phyloP scores from a whole-genome alignment of 495 filamentous ascomycete species.

The Neurospora discreta region DNA sequence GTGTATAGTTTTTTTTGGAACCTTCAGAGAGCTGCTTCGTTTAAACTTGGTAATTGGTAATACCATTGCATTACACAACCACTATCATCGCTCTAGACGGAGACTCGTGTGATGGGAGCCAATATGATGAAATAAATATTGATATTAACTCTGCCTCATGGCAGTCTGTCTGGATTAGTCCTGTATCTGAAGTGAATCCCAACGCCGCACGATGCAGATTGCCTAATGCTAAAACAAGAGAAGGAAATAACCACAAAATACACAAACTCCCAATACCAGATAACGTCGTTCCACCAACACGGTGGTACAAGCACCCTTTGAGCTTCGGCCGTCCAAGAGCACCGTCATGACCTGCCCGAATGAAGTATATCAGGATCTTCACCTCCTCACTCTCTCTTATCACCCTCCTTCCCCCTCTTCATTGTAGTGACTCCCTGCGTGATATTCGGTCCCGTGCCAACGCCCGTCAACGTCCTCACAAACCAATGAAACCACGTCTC shows the following conservation, averaged over 20 bases:
- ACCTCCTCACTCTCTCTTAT: background rate
- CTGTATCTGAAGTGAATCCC: background rate
- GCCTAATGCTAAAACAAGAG: background rate
- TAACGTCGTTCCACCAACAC: background rate
- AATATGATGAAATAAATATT: background rate
- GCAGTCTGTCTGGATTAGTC: background rate
- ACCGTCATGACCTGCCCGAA: background rate
- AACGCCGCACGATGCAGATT: background rate
- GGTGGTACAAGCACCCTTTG: background rate
- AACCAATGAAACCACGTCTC: conserved; percentile 53
- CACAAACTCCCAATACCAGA: background rate
- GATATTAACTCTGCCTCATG: background rate
- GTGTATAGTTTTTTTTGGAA: background rate
- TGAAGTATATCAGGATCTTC: background rate
- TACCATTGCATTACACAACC: background rate
- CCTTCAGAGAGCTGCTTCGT: background rate
- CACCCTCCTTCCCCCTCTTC: background rate
- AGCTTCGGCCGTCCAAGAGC: background rate
- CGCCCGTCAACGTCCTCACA: conserved; percentile 45
- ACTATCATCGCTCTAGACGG: background rate
- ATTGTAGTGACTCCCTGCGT: conserved; percentile 17
- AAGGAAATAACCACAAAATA: background rate
- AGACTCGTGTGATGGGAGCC: background rate
- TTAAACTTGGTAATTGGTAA: background rate
- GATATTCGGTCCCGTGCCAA: conserved; percentile 47